phyloP scores from a whole-genome alignment of 495 filamentous ascomycete species.

The Hyaloscypha hepaticicola region DNA sequence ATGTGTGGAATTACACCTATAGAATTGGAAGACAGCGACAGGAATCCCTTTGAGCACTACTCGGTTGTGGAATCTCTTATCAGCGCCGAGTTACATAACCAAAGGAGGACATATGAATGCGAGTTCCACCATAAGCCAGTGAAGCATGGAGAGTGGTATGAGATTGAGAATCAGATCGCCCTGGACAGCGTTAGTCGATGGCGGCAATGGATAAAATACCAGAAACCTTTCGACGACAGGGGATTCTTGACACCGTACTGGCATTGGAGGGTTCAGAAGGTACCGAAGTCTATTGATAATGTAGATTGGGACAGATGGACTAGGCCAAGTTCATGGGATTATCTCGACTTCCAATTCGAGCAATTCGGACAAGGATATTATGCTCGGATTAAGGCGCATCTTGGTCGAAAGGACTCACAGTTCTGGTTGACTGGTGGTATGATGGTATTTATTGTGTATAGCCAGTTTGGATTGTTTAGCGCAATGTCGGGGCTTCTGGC shows the following conservation, averaged over 20 bases:
- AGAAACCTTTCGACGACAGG: conserved; percentile 6
- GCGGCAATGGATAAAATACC: not conserved
- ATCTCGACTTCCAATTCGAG: not conserved
- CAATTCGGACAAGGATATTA: not conserved
- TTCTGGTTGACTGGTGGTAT: not conserved
- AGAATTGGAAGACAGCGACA: not conserved
- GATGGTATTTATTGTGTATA: not conserved
- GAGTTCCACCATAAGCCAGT: not conserved
- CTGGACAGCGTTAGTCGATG: conserved; percentile 5
- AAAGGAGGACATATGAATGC: conserved; percentile 8
- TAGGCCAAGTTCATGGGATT: not conserved
- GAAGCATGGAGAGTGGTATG: conserved; percentile 7
- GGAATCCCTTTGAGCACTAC: conserved; percentile 6
- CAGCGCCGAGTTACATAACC: not conserved
- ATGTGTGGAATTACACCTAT: not conserved
- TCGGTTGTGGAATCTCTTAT: conserved; percentile 3
- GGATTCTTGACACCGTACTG: conserved; percentile 6
- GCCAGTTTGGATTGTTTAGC: not conserved
- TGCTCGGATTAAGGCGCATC: not conserved
- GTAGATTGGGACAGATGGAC: conserved; percentile 14
- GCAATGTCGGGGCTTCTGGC: not conserved
- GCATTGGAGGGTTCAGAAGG: conserved; percentile 9
- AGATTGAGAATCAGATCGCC: not conserved
- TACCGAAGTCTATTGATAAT: not conserved
- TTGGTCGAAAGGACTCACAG: not conserved